phyloP scores from a whole-genome alignment of 345 rosid species.

The Hirschfeldia incana region DNA sequence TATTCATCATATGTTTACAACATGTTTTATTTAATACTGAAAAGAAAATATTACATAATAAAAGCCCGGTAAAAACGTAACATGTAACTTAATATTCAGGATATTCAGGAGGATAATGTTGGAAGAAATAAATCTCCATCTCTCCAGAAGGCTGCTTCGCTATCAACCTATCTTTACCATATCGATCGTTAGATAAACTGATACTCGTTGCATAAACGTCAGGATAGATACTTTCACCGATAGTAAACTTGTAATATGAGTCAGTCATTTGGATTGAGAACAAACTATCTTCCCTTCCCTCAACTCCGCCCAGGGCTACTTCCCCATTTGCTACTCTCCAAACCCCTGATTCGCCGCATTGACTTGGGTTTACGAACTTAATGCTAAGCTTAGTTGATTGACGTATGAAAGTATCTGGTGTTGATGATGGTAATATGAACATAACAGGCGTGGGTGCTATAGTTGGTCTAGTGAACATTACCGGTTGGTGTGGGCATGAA shows the following conservation, averaged over 20 bases:
- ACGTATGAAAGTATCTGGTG: background rate
- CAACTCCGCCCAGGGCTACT: background rate
- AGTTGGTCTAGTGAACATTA: background rate
- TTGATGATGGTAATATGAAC: background rate
- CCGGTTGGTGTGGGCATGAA: background rate
- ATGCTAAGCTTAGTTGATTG: background rate
- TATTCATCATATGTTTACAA: background rate
- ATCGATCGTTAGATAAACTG: background rate
- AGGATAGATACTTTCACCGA: background rate
- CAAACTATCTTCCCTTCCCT: background rate
- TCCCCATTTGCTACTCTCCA: conserved; percentile 4
- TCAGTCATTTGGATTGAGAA: background rate
- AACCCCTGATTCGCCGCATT: background rate
- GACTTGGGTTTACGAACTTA: background rate
- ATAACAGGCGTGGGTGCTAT: background rate
- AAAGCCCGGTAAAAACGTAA: background rate
- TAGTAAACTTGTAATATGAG: background rate
- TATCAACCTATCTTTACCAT: background rate
- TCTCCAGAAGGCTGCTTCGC: conserved; percentile 1
- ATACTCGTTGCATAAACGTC: background rate
- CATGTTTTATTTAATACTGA: background rate
- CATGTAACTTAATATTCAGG: background rate
- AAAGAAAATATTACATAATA: background rate
- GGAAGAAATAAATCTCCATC: background rate
- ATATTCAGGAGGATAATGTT: background rate